phyloP scores from a whole-genome alignment of 2,329 filamentous ascomycete genomes.

The Tympanopsis confertula region DNA sequence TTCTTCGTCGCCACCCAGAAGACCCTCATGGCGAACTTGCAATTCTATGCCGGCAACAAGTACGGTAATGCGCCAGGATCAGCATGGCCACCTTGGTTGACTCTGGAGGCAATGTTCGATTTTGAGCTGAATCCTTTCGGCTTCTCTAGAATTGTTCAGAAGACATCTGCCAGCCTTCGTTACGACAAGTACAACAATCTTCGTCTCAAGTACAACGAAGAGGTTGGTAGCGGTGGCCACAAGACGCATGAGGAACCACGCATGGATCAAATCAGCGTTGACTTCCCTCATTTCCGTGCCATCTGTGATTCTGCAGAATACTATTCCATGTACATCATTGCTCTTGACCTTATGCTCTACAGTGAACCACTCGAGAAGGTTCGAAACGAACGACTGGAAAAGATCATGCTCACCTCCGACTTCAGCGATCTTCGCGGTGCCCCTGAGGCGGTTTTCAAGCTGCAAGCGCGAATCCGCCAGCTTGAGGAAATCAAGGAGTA shows the following conservation, averaged over 20 bases:
- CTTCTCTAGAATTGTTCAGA: constrained; percentile 62
- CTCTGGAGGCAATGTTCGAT: constrained; percentile 68
- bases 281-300: constrained; percentile 47
- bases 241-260: not conserved
- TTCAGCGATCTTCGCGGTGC: constrained; percentile 93
- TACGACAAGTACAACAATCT: constrained; percentile 70
- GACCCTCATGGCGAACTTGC: constrained; percentile 51
- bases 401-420: constrained; percentile 97
- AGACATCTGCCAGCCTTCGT: constrained; percentile 59
- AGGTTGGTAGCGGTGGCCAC: constrained; percentile 25
- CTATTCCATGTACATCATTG: constrained; percentile 96
- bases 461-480: constrained; percentile 86
- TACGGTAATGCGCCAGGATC: constrained; percentile 58
- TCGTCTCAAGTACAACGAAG: constrained; percentile 65
- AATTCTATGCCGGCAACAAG: constrained; percentile 61
- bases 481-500: constrained; percentile 92
- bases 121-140: constrained; percentile 62
- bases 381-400: constrained; percentile 86
- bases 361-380: constrained; percentile 95
- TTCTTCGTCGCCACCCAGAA: constrained; percentile 65
- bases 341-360: constrained; percentile 88
- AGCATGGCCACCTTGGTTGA: constrained; percentile 69
- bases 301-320: constrained; percentile 96
- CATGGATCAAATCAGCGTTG: constrained; percentile 1
- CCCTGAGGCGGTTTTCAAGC: constrained; percentile 78